Conservation (phyloP, 228 moss, liverwort and hornwort species). For the Sphagnum magellanicum region DNA sequence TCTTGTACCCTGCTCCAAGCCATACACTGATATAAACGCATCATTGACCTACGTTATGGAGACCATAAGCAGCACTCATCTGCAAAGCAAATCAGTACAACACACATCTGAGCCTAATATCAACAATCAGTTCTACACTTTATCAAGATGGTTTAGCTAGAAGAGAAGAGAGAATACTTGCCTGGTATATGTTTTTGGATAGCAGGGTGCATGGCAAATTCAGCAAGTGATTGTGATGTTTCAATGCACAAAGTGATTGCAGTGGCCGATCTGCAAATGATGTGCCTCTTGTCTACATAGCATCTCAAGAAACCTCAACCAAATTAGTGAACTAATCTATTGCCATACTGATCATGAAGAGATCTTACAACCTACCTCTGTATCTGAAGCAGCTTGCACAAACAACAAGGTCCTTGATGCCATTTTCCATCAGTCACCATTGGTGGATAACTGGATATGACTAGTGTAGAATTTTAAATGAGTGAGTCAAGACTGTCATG, state of each 20-base stretch:
- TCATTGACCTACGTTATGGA: too few relatives aligned
- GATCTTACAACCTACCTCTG: too few relatives aligned
- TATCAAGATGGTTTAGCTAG: background rate
- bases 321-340: background rate
- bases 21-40: too few relatives aligned
- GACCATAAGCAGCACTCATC: too few relatives aligned
- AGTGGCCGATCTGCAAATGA: conserved; percentile 94
- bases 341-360: too few relatives aligned
- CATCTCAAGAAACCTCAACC: background rate
- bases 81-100: too few relatives aligned
- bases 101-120: too few relatives aligned
- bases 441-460: background rate
- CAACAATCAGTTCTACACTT: too few relatives aligned
- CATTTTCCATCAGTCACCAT: background rate
- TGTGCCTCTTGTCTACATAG: conserved; percentile 54
- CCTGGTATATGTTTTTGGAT: conserved; percentile 97
- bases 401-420: too few relatives aligned
- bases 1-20: conserved; percentile 63
- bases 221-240: conserved; percentile 90
- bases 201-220: conserved; percentile 94
- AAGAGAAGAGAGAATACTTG: background rate
- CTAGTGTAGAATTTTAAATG: background rate
- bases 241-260: conserved; percentile 89
- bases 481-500: background rate
- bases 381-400: too few relatives aligned